Conservation (phyloP, 2,329 filamentous ascomycete species). For the Diaporthe australafricana region DNA sequence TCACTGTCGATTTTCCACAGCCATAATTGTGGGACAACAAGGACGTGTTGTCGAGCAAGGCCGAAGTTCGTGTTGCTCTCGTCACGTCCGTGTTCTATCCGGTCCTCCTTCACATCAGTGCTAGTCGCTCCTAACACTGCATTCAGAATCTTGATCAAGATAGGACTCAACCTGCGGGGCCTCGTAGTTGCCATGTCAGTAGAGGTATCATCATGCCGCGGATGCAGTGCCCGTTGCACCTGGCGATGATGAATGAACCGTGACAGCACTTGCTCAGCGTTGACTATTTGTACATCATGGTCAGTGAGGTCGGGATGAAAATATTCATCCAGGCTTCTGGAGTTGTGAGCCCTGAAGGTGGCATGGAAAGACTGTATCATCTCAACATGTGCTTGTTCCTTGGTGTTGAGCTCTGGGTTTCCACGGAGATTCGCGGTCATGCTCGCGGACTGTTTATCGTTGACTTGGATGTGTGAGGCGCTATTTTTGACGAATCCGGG, state of each 20-base stretch:
- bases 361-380: neutral
- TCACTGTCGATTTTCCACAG: slow-evolving; percentile 8
- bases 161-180: neutral
- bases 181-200: too few relatives aligned
- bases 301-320: neutral
- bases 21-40: slow-evolving; percentile 2
- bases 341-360: neutral
- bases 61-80: neutral
- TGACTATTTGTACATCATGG: neutral
- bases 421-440: neutral
- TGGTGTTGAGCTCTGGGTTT: neutral
- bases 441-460: neutral
- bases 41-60: neutral
- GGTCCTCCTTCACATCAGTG: too few relatives aligned
- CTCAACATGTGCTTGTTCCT: neutral
- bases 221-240: neutral
- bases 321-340: neutral
- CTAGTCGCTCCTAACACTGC: neutral
- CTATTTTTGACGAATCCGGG: neutral
- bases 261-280: neutral
- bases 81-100: neutral
- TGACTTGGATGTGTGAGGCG: neutral
- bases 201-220: too few relatives aligned
- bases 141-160: neutral
- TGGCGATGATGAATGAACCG: neutral